Base-by-base conservation (phyloP, 176 grass and related monocot genomes). In the Elymus sibiricus region DNA sequence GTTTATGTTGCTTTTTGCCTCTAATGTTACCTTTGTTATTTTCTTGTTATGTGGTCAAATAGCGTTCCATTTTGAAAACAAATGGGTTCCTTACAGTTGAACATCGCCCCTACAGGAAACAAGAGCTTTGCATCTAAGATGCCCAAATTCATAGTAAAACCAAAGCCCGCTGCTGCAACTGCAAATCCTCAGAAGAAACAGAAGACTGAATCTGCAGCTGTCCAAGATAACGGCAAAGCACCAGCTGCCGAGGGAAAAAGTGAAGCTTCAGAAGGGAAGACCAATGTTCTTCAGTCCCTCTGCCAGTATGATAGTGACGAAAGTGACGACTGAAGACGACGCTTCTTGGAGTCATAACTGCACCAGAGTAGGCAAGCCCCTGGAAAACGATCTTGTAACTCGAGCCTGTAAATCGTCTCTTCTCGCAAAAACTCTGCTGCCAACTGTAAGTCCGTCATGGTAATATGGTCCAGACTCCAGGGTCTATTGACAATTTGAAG, bases 281-380 rank as follows among this genome's bases (percentile, higher is more conserved):
- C 81, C 39, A 86, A 86, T 86, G 88, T 90, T 78, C 88, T 90
- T n/a, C 88, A 86, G 62, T 86, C 83, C 3, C 88, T 90, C n/a
- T 86, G 83, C 83, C 83, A 86, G 79, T 90, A 90, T 19, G 79
- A 86, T 49, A 90, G 88, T 1, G 88, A 90, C 51, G 88, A 90
- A 64, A 90, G 83, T 82, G 63, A 86, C 37, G 83, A 24, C 29
- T 78, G 63, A 62, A 75, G 64, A 11, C 29, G 28, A 74, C 5
- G 6, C 49, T 53, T 53, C 16, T 19, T 16, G 49, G 49, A 53
- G 49, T 53, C 49, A 19, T 53, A 53, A 7, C 16, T 53, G 49
- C 49, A 19, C 49, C 7, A 16, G 47, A 53, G 49, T 53, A 19
- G 40, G 9, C 37, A 14, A 74, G 24, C 40, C 42, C 70, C 71